Evolutionary conservation across 805 yeast genomes (phyloP), one percentile per base, ranked within the genome.

Genomic region (Yamadazyma takamatsuzukensis): DNA sequence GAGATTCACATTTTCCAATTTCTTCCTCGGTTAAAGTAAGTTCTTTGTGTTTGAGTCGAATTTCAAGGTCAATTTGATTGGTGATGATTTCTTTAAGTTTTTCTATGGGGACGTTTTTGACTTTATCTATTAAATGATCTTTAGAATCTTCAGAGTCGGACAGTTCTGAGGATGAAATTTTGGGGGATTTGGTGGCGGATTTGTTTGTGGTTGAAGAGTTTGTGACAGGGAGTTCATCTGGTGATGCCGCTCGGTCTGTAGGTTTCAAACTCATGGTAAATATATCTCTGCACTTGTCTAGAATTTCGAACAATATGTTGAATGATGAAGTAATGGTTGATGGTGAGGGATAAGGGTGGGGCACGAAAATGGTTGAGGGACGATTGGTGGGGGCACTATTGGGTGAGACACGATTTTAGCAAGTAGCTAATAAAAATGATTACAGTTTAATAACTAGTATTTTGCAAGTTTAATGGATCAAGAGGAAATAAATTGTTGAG

Each of bases 41-140:
- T 49, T 80, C 84, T 36, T 72, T 67, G 52, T 78, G 81, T 34
- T 76, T 78, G 30, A 80, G 54, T 18, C 80, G 47, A 9, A 79
- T 75, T 43, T 79, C 84, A 27, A 78, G 48, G 48, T 79, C 80
- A 13, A 79, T 57, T 42, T 76, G 77, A 37, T 72, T 60, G 31
- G 60, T 51, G 27, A 68, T 49, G 22, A 62, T 53, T 28, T 56
- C 58, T 42, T 56, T 50, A 53, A 56, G 32, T 32, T 54, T 49
- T 6, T 49, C 51, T 8, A 47, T 29, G 1, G 61, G 59, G 17
- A 53, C 46, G n/a, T 42, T 41, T 14, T 40, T 32, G n/a, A 43
- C 12, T 15, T 35, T 39, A 4, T 30, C 26, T 16, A 35, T 29
- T 3, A 37, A 12, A 17, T 37, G 22, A 9, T 32, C 32, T 30